These are phyloP conservation scores for Penicillium fimorum DNA, from an alignment of 495 filamentous ascomycete species.

Conservation along the genomic window DNA sequence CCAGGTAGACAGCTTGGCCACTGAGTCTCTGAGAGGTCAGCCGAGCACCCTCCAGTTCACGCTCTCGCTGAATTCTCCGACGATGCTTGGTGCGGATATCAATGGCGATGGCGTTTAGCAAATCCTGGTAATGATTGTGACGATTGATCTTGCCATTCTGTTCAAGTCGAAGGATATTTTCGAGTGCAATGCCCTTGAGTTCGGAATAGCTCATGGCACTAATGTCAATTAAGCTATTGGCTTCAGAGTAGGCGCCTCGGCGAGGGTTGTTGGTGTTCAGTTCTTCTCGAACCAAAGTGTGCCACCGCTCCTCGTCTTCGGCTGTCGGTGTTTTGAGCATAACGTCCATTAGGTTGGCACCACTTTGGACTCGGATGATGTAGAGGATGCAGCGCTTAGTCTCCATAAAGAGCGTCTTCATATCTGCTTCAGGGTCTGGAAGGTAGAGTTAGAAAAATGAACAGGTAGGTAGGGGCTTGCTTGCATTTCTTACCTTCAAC, in stretches of 20 bases:
- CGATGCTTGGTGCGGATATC: constrained; percentile 98
- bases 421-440: constrained; percentile 79
- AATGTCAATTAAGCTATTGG: constrained; percentile 80
- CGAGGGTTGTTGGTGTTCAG: constrained; percentile 64
- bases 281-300: constrained; percentile 78
- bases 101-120: constrained; percentile 92
- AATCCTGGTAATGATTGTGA: constrained; percentile 93
- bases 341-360: constrained; percentile 89
- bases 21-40: constrained; percentile 80
- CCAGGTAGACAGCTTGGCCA: constrained; percentile 88
- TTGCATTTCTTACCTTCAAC: constrained; percentile 58
- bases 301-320: constrained; percentile 91
- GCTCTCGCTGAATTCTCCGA: constrained; percentile 81
- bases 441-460: constrained; percentile 8
- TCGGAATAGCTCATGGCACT: constrained; percentile 87
- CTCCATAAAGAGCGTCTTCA: constrained; percentile 94
- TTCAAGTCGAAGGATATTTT: constrained; percentile 91
- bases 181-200: constrained; percentile 86
- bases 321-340: constrained; percentile 82
- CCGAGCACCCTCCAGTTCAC: constrained; percentile 85
- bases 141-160: constrained; percentile 79
- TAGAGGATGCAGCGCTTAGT: constrained; percentile 97
- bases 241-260: constrained; percentile 86
- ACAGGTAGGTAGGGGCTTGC: background rate
- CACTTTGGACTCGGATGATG: constrained; percentile 94